Percentiles rank a stretch among this genome's conserved stretches.
These are phyloP conservation scores for Dalbergia cultrata DNA, from an alignment of 306 rosid genomes.

Conservation along the genomic window DNA sequence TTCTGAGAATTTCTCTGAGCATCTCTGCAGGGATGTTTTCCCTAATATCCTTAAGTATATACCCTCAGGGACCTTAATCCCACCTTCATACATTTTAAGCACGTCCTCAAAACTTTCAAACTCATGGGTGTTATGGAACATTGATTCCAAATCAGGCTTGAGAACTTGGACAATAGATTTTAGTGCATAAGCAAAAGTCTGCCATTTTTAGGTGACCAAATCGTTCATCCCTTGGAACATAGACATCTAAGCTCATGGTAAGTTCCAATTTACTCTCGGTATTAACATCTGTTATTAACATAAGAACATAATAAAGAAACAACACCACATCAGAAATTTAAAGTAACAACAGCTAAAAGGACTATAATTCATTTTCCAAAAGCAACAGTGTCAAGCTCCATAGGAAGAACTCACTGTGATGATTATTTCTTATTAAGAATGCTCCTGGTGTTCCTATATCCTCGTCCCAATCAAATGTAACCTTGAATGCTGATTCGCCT, in stretches of 20 bases:
- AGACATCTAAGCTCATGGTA: constrained; percentile 64
- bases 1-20: constrained; percentile 72
- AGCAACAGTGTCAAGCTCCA: constrained; percentile 60
- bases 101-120: constrained; percentile 74
- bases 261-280: constrained; percentile 64
- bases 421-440: constrained; percentile 70
- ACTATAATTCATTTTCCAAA: no score
- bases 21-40: constrained; percentile 66
- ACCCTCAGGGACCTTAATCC: constrained; percentile 63
- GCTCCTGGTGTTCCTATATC: constrained; percentile 78
- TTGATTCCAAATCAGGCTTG: constrained; percentile 69
- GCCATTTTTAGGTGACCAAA: constrained; percentile 84
- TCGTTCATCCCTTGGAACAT: constrained; percentile 89
- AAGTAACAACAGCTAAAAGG: background rate
- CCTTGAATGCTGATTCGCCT: constrained; percentile 57
- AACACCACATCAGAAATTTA: background rate
- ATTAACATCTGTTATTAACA: constrained; percentile 58
- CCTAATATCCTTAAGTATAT: constrained; percentile 55
- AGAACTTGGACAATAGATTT: constrained; percentile 71
- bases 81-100: constrained; percentile 77
- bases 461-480: constrained; percentile 73
- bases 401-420: constrained; percentile 74
- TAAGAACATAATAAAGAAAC: background rate
- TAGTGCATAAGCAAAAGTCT: constrained; percentile 77
- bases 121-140: constrained; percentile 63